These are phyloP conservation scores for Corymbia citriodora DNA, from an alignment of 441 rosid species.

Conservation along the genomic window DNA sequence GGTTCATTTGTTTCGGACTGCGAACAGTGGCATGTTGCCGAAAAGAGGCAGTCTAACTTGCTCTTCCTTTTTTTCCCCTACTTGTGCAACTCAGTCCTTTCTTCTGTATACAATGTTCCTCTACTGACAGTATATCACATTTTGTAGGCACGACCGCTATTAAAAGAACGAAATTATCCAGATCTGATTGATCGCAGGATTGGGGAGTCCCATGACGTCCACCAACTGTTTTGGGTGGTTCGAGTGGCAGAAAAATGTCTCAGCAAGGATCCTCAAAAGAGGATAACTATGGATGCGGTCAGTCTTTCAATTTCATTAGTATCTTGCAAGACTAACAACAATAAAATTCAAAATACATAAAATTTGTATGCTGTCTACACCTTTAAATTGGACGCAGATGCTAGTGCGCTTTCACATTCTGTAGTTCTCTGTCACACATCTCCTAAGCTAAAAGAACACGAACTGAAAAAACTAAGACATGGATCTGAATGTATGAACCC, in stretches of 20 bases:
- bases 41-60: neutral
- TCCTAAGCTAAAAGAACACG: neutral
- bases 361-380: neutral
- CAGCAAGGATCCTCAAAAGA: slow-evolving; percentile 16
- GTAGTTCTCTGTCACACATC: neutral
- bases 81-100: neutral
- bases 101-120: neutral
- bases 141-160: slow-evolving; percentile 12
- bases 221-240: slow-evolving; percentile 16
- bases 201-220: slow-evolving; percentile 5
- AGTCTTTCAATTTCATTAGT: neutral
- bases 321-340: neutral
- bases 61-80: neutral
- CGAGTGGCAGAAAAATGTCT: slow-evolving; percentile 14
- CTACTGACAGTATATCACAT: neutral
- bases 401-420: neutral
- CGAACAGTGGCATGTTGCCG: neutral
- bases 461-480: neutral
- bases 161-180: slow-evolving; percentile 11
- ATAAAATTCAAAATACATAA: neutral
- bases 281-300: slow-evolving; percentile 1
- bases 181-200: slow-evolving; percentile 5
- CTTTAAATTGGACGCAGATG: neutral
- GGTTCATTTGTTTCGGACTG: neutral
- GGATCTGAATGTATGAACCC: neutral